phyloP scores from a whole-genome alignment of 2,329 filamentous ascomycete genomes.

The Aphanocladium album region DNA sequence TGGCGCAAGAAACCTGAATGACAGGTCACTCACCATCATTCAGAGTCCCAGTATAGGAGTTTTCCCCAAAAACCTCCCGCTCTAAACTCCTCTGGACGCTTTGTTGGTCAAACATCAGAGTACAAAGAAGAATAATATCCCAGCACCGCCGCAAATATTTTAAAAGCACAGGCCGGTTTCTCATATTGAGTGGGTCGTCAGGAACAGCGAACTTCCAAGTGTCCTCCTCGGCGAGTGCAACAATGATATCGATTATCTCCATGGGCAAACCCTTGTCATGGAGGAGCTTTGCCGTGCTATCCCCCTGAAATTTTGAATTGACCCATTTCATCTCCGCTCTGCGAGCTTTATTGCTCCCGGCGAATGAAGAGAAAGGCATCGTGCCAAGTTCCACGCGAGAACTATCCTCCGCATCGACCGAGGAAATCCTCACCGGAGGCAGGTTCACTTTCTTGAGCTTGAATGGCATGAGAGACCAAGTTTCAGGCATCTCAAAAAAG shows the following conservation, averaged over 20 bases:
- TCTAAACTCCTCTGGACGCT: neutral
- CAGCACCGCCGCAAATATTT: neutral
- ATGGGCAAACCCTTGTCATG: neutral
- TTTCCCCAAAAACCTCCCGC: neutral
- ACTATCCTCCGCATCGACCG: neutral
- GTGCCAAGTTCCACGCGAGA: neutral
- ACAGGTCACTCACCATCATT: no score
- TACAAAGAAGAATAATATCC: neutral
- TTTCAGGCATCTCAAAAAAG: neutral
- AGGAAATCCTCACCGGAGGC: neutral
- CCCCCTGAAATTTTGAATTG: neutral
- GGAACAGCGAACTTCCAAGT: neutral
- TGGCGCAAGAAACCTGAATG: no score
- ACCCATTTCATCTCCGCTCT: neutral
- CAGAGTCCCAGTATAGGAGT: no score
- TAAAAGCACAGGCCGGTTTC: neutral
- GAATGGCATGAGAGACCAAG: neutral
- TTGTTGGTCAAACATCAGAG: neutral
- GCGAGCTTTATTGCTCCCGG: neutral
- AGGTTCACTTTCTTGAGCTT: neutral
- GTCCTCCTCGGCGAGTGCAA: neutral
- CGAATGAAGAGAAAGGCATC: neutral
- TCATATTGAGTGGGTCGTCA: neutral
- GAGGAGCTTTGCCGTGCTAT: neutral
- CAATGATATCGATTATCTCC: neutral